Evolutionary conservation across 1,284 basidiomycete genomes (phyloP), one percentile per base, ranked within the genome.

Genomic region (Omphalotus olearius): DNA sequence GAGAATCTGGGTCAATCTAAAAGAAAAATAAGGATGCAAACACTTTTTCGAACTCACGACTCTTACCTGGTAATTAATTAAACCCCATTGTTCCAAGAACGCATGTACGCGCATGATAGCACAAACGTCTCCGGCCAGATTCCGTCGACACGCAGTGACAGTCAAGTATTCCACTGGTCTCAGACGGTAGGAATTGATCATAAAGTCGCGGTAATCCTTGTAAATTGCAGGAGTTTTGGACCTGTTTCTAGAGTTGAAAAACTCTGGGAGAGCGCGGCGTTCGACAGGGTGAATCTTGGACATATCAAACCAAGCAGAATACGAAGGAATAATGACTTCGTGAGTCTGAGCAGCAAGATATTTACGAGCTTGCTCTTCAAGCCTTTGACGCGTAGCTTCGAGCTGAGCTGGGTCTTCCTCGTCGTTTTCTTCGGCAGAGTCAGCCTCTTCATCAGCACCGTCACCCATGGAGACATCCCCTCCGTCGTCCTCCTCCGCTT

Each of bases 141-240:
- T 99, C 57, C 97, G 76, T 62, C 96, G 72, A 66, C 96, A 99
- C 1, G 96, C 96, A 1, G 96, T 99, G 55, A 99, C 93, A 6
- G 97, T 99, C 52, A 99, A 80, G 65, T 99, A 99, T 69, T 99
- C 96, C 39, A 83, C 83, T 0, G 96, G 97, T 57, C 97, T 83
- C 45, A 99, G 78, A 40, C 96, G 80, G 71, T 98, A 99, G 2
- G 96, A 96, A 74, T 99, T 98, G 69, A 99, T 85, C 93, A 99
- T 99, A 63, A 99, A 99, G 76, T 99, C 96, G 57, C 96, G 85
- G 67, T 99, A 99, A 69, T 98, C 96, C 70, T 98, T 99, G 79
- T 99, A 99, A 59, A 98, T 93, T 26, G 90, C 82, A 0, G 96
- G 96, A 0, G 95, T 98, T 74, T 99, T 99, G 58, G 88, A 91